Conservation (phyloP, 75 land plant species). For the Sequoia sempervirens region DNA sequence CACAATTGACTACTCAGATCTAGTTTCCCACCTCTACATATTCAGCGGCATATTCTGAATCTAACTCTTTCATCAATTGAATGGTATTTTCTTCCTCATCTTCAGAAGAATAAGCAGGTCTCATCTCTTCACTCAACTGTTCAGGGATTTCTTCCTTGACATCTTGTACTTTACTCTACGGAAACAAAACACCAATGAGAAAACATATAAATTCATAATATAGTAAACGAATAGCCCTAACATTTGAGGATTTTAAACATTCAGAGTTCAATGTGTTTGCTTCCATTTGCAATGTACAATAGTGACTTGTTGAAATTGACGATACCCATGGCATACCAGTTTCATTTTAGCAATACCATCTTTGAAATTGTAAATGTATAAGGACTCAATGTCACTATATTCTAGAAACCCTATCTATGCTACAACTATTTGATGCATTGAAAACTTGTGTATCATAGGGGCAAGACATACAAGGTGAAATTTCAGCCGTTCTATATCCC, state of each 20-base stretch:
- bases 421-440: not conserved
- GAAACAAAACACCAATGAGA: not conserved
- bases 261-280: not conserved
- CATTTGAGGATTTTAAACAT: not conserved
- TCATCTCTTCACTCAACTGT: conserved; percentile 7
- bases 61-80: not conserved
- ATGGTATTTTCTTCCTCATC: conserved; percentile 5
- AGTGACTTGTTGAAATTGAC: not conserved
- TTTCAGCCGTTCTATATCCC: conserved; percentile 33
- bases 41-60: not conserved
- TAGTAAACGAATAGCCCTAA: not conserved
- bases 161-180: conserved; percentile 16
- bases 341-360: not conserved
- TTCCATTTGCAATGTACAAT: not conserved
- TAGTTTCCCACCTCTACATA: conserved; percentile 12
- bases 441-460: not conserved
- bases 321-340: not conserved
- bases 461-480: conserved; percentile 26
- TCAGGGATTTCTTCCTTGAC: conserved; percentile 11
- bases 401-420: not conserved
- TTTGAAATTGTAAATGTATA: not conserved
- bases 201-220: not conserved
- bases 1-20: not conserved
- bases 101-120: conserved; percentile 1
- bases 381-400: not conserved